Percentiles rank a stretch among this genome's conserved stretches.
Evolutionary conservation across 2,329 filamentous ascomycete species (phyloP).

Genomic region (Chaetomium olivaceum): DNA sequence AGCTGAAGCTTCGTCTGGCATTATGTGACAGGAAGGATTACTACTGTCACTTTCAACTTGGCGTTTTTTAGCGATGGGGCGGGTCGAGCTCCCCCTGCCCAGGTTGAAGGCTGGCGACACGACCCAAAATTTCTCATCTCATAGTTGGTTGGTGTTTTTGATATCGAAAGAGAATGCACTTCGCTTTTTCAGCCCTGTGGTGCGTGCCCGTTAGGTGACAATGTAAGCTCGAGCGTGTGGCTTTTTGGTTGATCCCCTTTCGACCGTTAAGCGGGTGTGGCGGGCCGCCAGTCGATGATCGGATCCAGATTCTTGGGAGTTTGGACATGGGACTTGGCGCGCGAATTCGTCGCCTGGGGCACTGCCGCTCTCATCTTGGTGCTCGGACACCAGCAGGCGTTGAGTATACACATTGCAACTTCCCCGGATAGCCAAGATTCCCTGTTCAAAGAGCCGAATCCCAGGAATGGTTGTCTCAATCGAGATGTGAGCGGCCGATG

Average conservation of each 20-base stretch:
- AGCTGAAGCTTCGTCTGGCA: not conserved
- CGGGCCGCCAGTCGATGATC: not conserved
- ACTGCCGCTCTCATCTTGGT: too few relatives aligned
- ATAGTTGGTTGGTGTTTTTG: not conserved
- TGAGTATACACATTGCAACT: not conserved
- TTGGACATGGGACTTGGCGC: not conserved
- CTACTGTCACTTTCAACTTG: not conserved
- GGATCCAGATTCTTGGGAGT: not conserved
- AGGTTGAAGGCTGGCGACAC: not conserved
- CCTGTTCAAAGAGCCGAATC: not conserved
- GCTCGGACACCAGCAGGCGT: too few relatives aligned
- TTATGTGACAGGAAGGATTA: not conserved
- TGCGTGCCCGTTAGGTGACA: too few relatives aligned
- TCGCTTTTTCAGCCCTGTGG: not conserved
- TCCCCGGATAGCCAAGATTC: not conserved
- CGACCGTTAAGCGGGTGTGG: not conserved
- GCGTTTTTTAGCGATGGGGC: too few relatives aligned
- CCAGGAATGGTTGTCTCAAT: not conserved
- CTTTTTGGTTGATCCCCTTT: not conserved
- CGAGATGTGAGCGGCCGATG: not conserved
- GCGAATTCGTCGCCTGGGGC: not conserved
- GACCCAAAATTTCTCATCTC: too few relatives aligned
- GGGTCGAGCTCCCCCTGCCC: not conserved
- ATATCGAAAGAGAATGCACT: not conserved
- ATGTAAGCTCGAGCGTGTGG: not conserved